Conservation (phyloP, 1,284 basidiomycete species). For the Ganoderma sp. region DNA sequence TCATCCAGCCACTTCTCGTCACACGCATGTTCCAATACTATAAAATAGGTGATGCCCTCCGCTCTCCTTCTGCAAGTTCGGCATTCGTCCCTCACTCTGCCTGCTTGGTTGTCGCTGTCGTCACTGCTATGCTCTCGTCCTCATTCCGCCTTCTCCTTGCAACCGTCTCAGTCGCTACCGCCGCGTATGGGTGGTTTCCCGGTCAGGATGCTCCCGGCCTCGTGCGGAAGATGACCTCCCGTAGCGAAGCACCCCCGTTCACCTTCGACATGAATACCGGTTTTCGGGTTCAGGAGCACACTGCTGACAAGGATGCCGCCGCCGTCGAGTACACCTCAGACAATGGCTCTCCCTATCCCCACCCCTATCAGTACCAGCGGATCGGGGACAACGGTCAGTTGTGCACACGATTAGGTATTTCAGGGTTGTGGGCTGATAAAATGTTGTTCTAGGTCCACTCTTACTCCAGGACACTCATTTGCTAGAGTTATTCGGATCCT, state of each 20-base stretch:
- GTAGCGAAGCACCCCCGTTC: constrained; percentile 24
- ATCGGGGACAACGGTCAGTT: constrained; percentile 43
- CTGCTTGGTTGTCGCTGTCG: background rate
- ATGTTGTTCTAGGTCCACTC: constrained; percentile 26
- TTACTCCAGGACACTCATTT: constrained; percentile 37
- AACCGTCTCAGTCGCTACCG: constrained; percentile 19
- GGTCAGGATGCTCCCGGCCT: constrained; percentile 31
- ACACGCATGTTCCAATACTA: background rate
- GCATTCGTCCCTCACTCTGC: background rate
- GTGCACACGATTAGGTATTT: background rate
- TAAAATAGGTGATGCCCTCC: background rate
- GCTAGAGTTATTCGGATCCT: constrained; percentile 59
- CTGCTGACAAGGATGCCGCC: constrained; percentile 34
- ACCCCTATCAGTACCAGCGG: constrained; percentile 51
- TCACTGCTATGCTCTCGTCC: constrained; percentile 19
- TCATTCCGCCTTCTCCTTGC: constrained; percentile 24
- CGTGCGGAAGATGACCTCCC: constrained; percentile 22
- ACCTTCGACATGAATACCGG: constrained; percentile 36
- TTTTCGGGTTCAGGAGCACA: constrained; percentile 32
- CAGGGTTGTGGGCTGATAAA: background rate
- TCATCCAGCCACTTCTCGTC: constrained; percentile 1
- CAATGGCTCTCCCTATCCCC: constrained; percentile 38
- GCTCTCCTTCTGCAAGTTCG: background rate
- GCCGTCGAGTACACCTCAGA: constrained; percentile 39
- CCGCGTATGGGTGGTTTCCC: constrained; percentile 26